Evolutionary conservation across 345 rosid genomes (phyloP).

Genomic region (Corymbia maculata): DNA sequence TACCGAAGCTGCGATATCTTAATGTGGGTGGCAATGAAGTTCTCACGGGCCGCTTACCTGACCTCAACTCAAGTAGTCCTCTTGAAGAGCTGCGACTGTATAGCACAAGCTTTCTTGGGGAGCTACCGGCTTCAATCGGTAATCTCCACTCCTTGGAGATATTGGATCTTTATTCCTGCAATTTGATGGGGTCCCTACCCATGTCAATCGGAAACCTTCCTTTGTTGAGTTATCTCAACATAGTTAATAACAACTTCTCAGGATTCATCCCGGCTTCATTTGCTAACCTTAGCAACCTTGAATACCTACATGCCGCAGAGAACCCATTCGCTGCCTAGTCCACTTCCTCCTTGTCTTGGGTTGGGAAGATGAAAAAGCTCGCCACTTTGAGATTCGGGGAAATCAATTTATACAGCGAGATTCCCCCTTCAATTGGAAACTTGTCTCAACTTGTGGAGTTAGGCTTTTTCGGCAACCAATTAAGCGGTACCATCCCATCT

Average conservation of each 20-base stretch:
- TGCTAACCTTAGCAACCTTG: slow-evolving; percentile 2
- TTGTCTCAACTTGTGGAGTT: neutral
- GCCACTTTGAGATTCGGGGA: rapidly evolving
- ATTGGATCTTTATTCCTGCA: neutral
- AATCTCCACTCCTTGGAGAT: too few relatives aligned
- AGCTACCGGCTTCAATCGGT: neutral
- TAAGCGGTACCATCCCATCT: neutral
- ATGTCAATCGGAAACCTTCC: too few relatives aligned
- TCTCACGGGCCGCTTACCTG: neutral
- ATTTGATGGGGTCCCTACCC: too few relatives aligned
- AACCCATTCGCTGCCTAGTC: neutral
- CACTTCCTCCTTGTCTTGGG: neutral
- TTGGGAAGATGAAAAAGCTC: neutral
- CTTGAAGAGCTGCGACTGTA: neutral
- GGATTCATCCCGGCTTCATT: slow-evolving; percentile 8
- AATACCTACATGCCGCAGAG: neutral
- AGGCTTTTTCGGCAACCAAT: rapidly evolving
- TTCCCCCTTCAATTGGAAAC: neutral
- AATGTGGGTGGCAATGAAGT: rapidly evolving
- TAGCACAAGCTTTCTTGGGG: neutral
- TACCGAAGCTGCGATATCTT: neutral
- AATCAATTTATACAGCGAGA: neutral
- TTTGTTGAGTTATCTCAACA: neutral
- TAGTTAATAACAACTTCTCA: neutral
- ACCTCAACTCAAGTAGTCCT: neutral